A percentile compares a stretch with the other conserved stretches of the same genome.
phyloP scores from a whole-genome alignment of 1,284 basidiomycete genomes.

The Anthracocystis panici-leucophaei region DNA sequence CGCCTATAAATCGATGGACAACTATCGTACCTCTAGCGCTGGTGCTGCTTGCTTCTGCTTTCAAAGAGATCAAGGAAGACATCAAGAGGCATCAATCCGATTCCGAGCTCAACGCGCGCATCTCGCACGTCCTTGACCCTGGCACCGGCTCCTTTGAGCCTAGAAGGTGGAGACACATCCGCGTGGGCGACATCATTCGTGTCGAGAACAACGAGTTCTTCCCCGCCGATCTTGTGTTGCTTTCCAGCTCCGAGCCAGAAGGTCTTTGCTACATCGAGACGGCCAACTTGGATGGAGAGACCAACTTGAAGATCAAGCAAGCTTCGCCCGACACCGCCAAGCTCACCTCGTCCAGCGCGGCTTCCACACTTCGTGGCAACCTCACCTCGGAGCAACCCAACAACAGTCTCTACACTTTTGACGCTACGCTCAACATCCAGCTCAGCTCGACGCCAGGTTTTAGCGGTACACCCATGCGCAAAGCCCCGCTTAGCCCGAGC shows the following conservation, averaged over 20 bases:
- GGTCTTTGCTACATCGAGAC: slow-evolving; percentile 98
- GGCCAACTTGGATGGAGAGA: slow-evolving; percentile 96
- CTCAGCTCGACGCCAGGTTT: slow-evolving; percentile 61
- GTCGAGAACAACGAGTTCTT: slow-evolving; percentile 94
- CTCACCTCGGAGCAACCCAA: slow-evolving; percentile 96
- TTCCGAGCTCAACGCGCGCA: slow-evolving; percentile 86
- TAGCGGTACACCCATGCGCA: slow-evolving; percentile 62
- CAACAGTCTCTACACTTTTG: slow-evolving; percentile 96
- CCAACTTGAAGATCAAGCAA: slow-evolving; percentile 99
- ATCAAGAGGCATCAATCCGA: slow-evolving; percentile 97
- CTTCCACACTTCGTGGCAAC: slow-evolving; percentile 81
- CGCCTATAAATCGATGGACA: slow-evolving; percentile 94
- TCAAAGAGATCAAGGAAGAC: slow-evolving; percentile 97
- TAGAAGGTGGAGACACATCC: slow-evolving; percentile 88
- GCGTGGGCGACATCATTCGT: slow-evolving; percentile 91
- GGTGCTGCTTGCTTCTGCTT: slow-evolving; percentile 92
- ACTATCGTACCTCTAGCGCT: slow-evolving; percentile 92
- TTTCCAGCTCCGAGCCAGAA: slow-evolving; percentile 93
- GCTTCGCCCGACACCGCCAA: slow-evolving; percentile 83
- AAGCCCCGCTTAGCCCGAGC: slow-evolving; percentile 89
- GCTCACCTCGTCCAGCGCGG: slow-evolving; percentile 82
- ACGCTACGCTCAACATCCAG: slow-evolving; percentile 77
- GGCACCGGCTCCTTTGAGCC: slow-evolving; percentile 78
- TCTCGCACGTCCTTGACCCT: slow-evolving; percentile 80
- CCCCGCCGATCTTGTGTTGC: slow-evolving; percentile 89